phyloP scores from a whole-genome alignment of 768 basidiomycete species.

The Clathrus columnatus region DNA sequence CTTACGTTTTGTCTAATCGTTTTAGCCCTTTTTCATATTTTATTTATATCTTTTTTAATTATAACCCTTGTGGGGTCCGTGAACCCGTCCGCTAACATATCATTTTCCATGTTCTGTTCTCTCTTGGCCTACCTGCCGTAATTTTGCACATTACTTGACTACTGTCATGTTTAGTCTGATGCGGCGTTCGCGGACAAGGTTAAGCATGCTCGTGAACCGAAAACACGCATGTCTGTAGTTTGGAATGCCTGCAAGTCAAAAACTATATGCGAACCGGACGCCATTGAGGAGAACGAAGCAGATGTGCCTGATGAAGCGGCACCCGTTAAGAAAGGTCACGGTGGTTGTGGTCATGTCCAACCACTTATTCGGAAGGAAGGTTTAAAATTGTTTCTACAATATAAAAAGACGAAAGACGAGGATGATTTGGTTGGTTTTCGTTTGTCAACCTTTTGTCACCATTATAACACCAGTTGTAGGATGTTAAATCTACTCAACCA shows the following conservation, averaged over 20 bases:
- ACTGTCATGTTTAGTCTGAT: constrained; percentile 56
- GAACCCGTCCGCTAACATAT: constrained; percentile 47
- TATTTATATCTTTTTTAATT: constrained; percentile 7
- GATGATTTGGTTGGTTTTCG: constrained; percentile 64
- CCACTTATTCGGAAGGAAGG: constrained; percentile 91
- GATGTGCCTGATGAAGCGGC: constrained; percentile 54
- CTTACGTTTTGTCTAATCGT: constrained; percentile 6
- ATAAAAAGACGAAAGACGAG: constrained; percentile 91
- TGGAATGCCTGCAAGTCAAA: constrained; percentile 85
- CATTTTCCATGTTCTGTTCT: constrained; percentile 28
- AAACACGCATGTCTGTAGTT: constrained; percentile 77
- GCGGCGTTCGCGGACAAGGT: constrained; percentile 80
- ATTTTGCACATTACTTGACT: constrained; percentile 18
- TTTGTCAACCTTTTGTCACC: constrained; percentile 7
- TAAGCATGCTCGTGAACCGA: constrained; percentile 78
- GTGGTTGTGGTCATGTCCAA: constrained; percentile 93
- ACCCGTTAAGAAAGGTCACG: constrained; percentile 83
- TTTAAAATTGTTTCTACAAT: constrained; percentile 87
- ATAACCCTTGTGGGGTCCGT: constrained; percentile 5
- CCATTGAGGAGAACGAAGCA: constrained; percentile 70
- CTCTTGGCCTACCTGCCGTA: constrained; percentile 21
- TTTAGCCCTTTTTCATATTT: constrained; percentile 11
- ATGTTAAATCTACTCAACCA: constrained; percentile 70
- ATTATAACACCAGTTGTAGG: constrained; percentile 41
- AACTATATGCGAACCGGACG: constrained; percentile 82